Base-by-base conservation (phyloP, 768 basidiomycete species). In the Phaffia australis region DNA sequence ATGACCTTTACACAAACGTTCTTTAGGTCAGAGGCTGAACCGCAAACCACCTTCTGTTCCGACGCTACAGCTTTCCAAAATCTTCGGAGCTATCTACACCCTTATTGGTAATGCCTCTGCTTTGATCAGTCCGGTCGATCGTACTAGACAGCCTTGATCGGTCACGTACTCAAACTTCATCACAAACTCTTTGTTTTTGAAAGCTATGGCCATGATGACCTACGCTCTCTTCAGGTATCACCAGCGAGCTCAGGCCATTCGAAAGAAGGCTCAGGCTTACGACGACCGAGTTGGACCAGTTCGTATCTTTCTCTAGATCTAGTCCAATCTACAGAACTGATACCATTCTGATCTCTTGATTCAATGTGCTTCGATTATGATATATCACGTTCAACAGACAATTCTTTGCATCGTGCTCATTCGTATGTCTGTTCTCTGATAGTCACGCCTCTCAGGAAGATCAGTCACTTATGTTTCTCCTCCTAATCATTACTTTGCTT, bases 141-240 rank as follows among this genome's bases (percentile, higher is more conserved):
- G 21, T 32, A 14, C 51, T 1, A 42, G 18, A 15, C 11, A 23
- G 23, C 42, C 15, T 35, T 21, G n/a, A 16, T 49, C 19, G 5
- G 49, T 49, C 46, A 46, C 11, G 3, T 35, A n/a, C 32, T 48
- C 9, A 46, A 42, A 46, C 27, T 6, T 27, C 32, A 21, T 21
- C 42, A 19, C 16, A 5, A 54, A 54, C 27, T 54, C 16, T 16
- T n/a, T n/a, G 15, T 27, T 54, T 27, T 52, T 69, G 66, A 3
- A 72, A 94, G 94, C 94, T 48, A 88, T 98, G 84, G 89, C 84
- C 25, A 91, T 98, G 68, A 98, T 99, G 95, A 75, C 89, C 14
- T 99, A 99, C 76, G 94, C 95, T 1, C 78, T 99, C 18, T 87
- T 87, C 71, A 90, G 91, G 51, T 99, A 92, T 75, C 94, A 98